Percentiles rank a stretch among this genome's conserved stretches.
Conservation (phyloP, 2,329 filamentous ascomycete genomes). For the Massarina eburnea region DNA sequence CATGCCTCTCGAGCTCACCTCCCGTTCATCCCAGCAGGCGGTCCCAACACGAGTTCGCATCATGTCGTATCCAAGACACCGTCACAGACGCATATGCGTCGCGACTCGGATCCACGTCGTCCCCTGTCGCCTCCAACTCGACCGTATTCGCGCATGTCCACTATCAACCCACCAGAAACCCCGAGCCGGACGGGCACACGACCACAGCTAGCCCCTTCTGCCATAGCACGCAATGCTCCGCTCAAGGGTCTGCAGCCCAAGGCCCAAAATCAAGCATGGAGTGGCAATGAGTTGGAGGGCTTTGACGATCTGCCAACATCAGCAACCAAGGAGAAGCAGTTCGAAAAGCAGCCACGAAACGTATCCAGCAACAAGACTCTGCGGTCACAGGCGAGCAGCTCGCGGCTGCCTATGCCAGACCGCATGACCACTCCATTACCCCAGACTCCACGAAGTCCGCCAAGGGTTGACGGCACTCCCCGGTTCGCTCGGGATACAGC, state of each 20-base stretch:
- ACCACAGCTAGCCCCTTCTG: constrained; percentile 51
- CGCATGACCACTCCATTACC: constrained; percentile 51
- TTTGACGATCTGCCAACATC: constrained; percentile 97
- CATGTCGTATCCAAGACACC: constrained; percentile 72
- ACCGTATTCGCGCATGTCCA: constrained; percentile 52
- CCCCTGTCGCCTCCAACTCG: constrained; percentile 48
- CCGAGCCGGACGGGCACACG: constrained; percentile 49
- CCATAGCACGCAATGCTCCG: constrained; percentile 55
- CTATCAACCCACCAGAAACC: constrained; percentile 51
- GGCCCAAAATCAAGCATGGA: constrained; percentile 57
- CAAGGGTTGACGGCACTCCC: constrained; percentile 56
- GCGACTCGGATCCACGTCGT: constrained; percentile 72
- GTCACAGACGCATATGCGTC: constrained; percentile 71
- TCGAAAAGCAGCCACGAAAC: constrained; percentile 74
- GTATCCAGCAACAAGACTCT: constrained; percentile 67
- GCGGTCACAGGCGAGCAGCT: constrained; percentile 53
- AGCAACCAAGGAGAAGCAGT: constrained; percentile 76
- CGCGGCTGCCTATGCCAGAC: constrained; percentile 45
- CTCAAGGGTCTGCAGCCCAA: constrained; percentile 53
- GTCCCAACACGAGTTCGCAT: constrained; percentile 73
- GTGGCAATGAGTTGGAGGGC: constrained; percentile 86
- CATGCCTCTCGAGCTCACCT: constrained; percentile 66
- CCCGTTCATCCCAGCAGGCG: constrained; percentile 80
- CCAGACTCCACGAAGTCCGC: constrained; percentile 59
- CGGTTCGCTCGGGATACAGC: constrained; percentile 68